Evolutionary conservation across 148 eudicot genomes (phyloP), one percentile per base, ranked within the genome.

Genomic region (Fagopyrum tataricum): DNA sequence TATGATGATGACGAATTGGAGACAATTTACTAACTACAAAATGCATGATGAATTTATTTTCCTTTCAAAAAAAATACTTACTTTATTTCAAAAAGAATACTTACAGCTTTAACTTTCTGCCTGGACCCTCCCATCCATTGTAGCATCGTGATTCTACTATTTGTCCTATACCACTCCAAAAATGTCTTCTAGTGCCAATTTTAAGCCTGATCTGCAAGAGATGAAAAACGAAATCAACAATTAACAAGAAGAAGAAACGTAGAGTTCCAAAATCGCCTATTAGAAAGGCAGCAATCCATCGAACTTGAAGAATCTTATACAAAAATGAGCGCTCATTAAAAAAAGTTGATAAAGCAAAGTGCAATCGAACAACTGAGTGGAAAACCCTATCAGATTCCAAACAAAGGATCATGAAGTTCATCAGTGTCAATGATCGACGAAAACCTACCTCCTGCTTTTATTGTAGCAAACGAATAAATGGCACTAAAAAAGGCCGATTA

Each of bases 101-200:
- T 87, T 81, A 92, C 98, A 66, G 88, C 73, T 42, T 90, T 71
- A 58, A 92, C 93, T 81, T 92, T 92, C 79, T 91, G 89, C 82
- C 96, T 83, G 61, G 98, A 90, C 64, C 98, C 98, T 71, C 98
- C 98, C 98, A 88, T 90, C 98, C 98, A 92, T 73, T 92, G 98
- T 74, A 92, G 85, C 98, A 92, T 92, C 69, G 69, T 64, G 69
- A 39, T 64, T 64, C 44, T 64, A 37, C 37, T 21, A 4, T 37
- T 4, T 37, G 41, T 37, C 6, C 69, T 15, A 6, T 64, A 6
- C 69, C 69, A 64, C 43, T 37, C 69, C 69, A 14, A 10, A 64
- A 31, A 37, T 15, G 44, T 21, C n/a, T 64, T 64, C 14, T 6
- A 14, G 13, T 39, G 39, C 17, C 69, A 15, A 61, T 39, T 64